A percentile compares a stretch with the other conserved stretches of the same genome.
Conservation (phyloP, 2,329 filamentous ascomycete species). For the Beauveria sp. region DNA sequence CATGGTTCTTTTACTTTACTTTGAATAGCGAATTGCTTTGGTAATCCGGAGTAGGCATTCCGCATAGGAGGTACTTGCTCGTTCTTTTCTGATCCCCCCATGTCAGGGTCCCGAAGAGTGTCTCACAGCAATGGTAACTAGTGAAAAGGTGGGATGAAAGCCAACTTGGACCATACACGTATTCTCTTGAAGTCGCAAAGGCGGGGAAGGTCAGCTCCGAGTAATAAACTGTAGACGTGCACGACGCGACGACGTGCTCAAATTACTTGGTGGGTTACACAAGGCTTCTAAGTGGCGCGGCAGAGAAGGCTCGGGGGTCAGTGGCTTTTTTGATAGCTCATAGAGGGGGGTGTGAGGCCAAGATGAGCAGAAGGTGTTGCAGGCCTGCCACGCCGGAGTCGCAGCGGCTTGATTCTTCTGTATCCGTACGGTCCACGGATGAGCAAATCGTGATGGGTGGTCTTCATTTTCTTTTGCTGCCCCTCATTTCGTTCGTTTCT, state of each 20-base stretch:
- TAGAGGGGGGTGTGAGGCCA: not conserved
- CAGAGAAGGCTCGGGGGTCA: not conserved
- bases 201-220: conserved; percentile 4
- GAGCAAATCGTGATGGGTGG: not conserved
- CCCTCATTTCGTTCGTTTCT: not conserved
- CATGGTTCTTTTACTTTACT: too few relatives aligned
- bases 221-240: not conserved
- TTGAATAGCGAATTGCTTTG: too few relatives aligned
- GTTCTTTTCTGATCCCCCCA: too few relatives aligned
- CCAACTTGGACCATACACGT: not conserved
- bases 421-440: too few relatives aligned
- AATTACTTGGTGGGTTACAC: not conserved
- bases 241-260: not conserved
- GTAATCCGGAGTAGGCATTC: too few relatives aligned
- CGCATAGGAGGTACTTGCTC: too few relatives aligned
- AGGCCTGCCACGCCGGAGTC: not conserved
- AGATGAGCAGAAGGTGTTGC: not conserved
- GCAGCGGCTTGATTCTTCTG: not conserved
- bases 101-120: not conserved
- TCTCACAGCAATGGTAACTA: not conserved
- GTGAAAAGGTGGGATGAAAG: conserved; percentile 1
- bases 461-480: not conserved
- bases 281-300: not conserved
- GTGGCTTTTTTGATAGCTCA: conserved; percentile 11
- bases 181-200: not conserved